Base-by-base conservation (phyloP, 1,284 basidiomycete genomes). In the Leccinum pseudoinsigne region DNA sequence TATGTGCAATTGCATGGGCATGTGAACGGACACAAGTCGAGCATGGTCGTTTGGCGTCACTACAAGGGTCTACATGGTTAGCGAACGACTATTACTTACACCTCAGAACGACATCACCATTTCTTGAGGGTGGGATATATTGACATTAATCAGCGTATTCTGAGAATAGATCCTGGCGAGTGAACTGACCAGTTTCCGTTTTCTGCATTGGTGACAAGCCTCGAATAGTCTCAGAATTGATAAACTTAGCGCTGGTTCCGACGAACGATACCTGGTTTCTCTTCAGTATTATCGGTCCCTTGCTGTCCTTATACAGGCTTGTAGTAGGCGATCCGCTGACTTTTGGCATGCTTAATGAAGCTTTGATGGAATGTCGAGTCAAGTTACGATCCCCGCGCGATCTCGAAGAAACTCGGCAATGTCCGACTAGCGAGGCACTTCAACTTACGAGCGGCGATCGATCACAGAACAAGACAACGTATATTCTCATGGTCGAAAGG, bases 21-120 rank as follows among this genome's bases (percentile, higher is more conserved):
- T 88, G 86, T 21, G 87, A 89, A 50, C 87, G 83, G 62, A 84
- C 78, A 71, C 87, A 89, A 2, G 87, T 89, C 42, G 87, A 85
- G 70, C 87, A 89, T 11, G 87, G 87, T 53, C 84, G 78, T 71
- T 86, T 86, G n/a, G 87, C 86, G 68, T 89, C 87, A 70, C 87
- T 89, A 62, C 53, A 59, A 42, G 40, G 61, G 50, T 60, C 45
- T 18, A 57, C 51, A 6, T 11, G 12, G 21, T 66, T 57, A 59
- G 64, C 58, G 36, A 57, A 56, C 50, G 45, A 53, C 62, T 9
- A 45, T 26, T 16, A 26, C 31, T 31, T 34, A 34, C 8, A 38
- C 51, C 18, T 36, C 47, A 64, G 50, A 64, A 62, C 28, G 50
- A 67, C 62, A 50, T 67, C 57, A 88, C 87, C 87, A 89, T 86